Percentiles rank a stretch among this genome's conserved stretches.
Conservation (phyloP, 805 yeast genomes). For the Sungouiella thailandica region DNA sequence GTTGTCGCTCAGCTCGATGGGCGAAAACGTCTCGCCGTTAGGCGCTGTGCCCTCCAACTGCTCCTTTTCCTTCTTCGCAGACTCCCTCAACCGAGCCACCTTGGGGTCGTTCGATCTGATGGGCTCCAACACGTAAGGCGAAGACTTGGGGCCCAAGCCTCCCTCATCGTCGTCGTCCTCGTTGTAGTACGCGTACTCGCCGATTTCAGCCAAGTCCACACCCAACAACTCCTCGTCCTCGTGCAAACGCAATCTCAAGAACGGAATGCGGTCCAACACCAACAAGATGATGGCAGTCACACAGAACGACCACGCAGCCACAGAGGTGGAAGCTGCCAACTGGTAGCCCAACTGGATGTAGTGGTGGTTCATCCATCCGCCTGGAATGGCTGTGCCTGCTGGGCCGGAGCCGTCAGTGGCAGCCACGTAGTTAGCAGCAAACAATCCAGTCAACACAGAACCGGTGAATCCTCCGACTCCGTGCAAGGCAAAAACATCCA, state of each 20-base stretch:
- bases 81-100: conserved; percentile 27
- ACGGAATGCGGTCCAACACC: conserved; percentile 69
- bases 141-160: conserved; percentile 19
- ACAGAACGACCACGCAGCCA: conserved; percentile 69
- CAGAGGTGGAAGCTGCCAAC: conserved; percentile 69
- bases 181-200: conserved; percentile 76
- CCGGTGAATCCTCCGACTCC: conserved; percentile 93
- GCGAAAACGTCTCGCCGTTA: conserved; percentile 12
- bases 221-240: conserved; percentile 88
- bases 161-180: conserved; percentile 38
- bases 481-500: conserved; percentile 90
- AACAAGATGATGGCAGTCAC: conserved; percentile 67
- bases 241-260: conserved; percentile 73
- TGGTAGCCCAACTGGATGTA: conserved; percentile 83
- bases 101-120: conserved; percentile 54
- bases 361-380: conserved; percentile 88
- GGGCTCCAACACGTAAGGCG: conserved; percentile 68
- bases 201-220: conserved; percentile 84
- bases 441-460: conserved; percentile 79
- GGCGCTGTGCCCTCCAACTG: conserved; percentile 9
- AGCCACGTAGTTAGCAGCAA: conserved; percentile 87
- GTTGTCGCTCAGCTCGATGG: conserved; percentile 10
- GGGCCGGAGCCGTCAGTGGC: conserved; percentile 75
- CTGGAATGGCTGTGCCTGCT: conserved; percentile 55
- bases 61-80: conserved; percentile 13